Conservation (phyloP, 1,284 basidiomycete species). For the Trichosporon ovoides region DNA sequence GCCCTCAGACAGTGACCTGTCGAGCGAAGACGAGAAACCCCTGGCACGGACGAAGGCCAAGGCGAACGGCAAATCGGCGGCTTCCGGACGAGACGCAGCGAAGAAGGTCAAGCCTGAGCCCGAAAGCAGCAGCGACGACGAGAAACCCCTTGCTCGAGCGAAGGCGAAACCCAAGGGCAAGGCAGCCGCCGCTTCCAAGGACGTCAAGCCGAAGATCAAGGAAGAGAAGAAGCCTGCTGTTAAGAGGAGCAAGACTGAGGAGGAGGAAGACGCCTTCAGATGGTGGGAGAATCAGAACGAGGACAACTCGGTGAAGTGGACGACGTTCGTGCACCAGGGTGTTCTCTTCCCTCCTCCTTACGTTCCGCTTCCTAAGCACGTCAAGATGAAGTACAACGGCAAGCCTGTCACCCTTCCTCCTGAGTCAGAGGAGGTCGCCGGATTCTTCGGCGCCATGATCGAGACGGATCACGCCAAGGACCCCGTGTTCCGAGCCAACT, state of each 20-base stretch:
- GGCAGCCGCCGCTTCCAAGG: constrained; percentile 47
- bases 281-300: constrained; percentile 66
- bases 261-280: constrained; percentile 54
- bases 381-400: constrained; percentile 96
- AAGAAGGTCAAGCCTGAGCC: constrained; percentile 56
- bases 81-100: constrained; percentile 12
- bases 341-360: constrained; percentile 96
- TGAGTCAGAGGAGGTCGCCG: constrained; percentile 92
- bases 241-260: constrained; percentile 51
- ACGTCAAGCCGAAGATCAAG: constrained; percentile 45
- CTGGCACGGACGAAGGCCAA: constrained; percentile 18
- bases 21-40: constrained; percentile 21
- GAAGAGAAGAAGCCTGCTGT: constrained; percentile 55
- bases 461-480: constrained; percentile 92
- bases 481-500: constrained; percentile 85
- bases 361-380: constrained; percentile 70
- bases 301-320: constrained; percentile 75
- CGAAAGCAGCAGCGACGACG: constrained; percentile 44
- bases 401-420: constrained; percentile 71
- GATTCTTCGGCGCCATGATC: constrained; percentile 89
- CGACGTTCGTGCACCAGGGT: constrained; percentile 84
- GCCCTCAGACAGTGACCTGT: constrained; percentile 5
- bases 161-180: constrained; percentile 49
- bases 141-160: constrained; percentile 31
- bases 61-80: constrained; percentile 12